phyloP scores from a whole-genome alignment of 768 basidiomycete species.

The Auriscalpium orientale region DNA sequence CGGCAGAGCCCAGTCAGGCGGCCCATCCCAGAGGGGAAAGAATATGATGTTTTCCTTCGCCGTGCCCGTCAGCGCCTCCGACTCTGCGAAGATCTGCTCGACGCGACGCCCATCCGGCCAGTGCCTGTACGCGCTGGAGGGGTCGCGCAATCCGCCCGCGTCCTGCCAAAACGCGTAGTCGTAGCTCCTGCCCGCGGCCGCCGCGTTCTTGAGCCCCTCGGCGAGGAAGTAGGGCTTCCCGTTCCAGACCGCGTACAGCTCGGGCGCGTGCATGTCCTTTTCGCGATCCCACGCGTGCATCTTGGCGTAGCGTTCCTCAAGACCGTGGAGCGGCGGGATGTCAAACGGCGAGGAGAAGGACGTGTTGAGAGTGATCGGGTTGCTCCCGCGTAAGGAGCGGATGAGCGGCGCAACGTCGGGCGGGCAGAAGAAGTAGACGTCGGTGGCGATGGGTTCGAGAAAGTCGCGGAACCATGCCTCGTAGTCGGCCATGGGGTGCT shows the following conservation, averaged over 20 bases:
- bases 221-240: slow-evolving; percentile 45
- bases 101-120: slow-evolving; percentile 43
- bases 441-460: slow-evolving; percentile 34
- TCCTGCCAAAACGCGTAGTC: slow-evolving; percentile 55
- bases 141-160: slow-evolving; percentile 41
- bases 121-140: slow-evolving; percentile 30
- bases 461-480: slow-evolving; percentile 35
- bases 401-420: slow-evolving; percentile 30
- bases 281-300: slow-evolving; percentile 44
- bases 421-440: slow-evolving; percentile 48
- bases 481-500: slow-evolving; percentile 40
- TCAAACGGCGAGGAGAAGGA: slow-evolving; percentile 38
- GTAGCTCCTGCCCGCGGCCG: slow-evolving; percentile 25
- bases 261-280: slow-evolving; percentile 32
- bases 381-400: slow-evolving; percentile 23
- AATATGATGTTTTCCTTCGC: slow-evolving; percentile 39
- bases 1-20: slow-evolving; percentile 20
- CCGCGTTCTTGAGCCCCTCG: slow-evolving; percentile 28
- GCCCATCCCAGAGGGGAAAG: slow-evolving; percentile 36
- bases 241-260: slow-evolving; percentile 50
- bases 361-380: slow-evolving; percentile 37
- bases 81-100: slow-evolving; percentile 32
- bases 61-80: slow-evolving; percentile 22
- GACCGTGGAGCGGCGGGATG: slow-evolving; percentile 35
- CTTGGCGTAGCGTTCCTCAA: slow-evolving; percentile 27